phyloP scores from a whole-genome alignment of 805 yeast species.

The Metschnikowia shivogae region DNA sequence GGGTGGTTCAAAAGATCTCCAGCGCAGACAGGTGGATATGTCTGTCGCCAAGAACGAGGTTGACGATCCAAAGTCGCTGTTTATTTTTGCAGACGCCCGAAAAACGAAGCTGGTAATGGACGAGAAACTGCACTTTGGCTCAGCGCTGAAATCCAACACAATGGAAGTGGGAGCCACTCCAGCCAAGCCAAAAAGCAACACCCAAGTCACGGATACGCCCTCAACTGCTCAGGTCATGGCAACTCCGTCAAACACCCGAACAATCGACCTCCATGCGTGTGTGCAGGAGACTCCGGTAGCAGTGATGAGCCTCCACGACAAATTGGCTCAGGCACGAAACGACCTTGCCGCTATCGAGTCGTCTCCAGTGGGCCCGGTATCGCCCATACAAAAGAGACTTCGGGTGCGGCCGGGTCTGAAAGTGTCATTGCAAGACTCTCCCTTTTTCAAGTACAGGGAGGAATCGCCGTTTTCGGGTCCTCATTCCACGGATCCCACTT shows the following conservation, averaged over 20 bases:
- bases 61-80: constrained; percentile 5
- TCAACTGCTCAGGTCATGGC: constrained; percentile 12
- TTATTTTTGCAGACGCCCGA: constrained; percentile 28
- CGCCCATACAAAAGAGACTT: background rate
- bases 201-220: background rate
- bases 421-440: constrained; percentile 31
- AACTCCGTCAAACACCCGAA: constrained; percentile 12
- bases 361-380: constrained; percentile 8
- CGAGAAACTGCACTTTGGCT: background rate
- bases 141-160: constrained; percentile 21
- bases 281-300: constrained; percentile 12
- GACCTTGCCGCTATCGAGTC: constrained; percentile 6
- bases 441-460: constrained; percentile 24
- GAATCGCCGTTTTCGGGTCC: constrained; percentile 3
- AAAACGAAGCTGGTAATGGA: constrained; percentile 20
- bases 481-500: background rate
- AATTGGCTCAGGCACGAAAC: background rate
- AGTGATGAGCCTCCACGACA: background rate
- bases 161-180: constrained; percentile 31
- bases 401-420: constrained; percentile 33
- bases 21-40: constrained; percentile 40
- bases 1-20: constrained; percentile 32
- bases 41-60: constrained; percentile 15
- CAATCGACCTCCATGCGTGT: constrained; percentile 4
- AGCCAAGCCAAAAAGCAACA: constrained; percentile 7